A percentile compares a stretch with the other conserved stretches of the same genome.
Evolutionary conservation across 2,329 filamentous ascomycete species (phyloP).

Genomic region (Ceratocystis variospora): DNA sequence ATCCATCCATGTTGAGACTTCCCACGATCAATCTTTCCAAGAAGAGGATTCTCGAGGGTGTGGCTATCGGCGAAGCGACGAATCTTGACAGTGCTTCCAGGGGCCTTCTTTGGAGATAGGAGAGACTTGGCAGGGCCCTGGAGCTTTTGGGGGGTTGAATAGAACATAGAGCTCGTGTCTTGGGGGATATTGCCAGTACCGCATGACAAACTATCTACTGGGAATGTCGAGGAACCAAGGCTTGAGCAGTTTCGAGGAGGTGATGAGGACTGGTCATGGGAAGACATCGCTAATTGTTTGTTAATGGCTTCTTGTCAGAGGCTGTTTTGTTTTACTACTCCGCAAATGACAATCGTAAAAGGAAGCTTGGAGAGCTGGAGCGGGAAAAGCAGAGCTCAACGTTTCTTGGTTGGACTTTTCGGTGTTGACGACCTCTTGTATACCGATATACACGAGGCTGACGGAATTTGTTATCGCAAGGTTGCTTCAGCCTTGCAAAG

Average conservation of each 20-base stretch:
- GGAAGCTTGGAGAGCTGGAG: neutral
- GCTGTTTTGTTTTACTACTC: neutral
- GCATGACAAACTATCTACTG: neutral
- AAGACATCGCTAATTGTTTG: neutral
- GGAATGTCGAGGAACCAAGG: neutral
- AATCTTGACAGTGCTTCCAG: conserved; percentile 17
- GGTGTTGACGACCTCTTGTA: too few relatives aligned
- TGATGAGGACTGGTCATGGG: neutral
- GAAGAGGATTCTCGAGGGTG: conserved; percentile 18
- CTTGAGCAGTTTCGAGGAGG: neutral
- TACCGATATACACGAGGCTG: neutral
- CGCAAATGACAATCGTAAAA: neutral
- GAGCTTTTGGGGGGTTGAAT: conserved; percentile 7
- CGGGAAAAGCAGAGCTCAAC: too few relatives aligned
- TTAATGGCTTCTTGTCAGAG: neutral
- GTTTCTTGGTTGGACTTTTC: too few relatives aligned
- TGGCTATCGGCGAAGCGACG: conserved; percentile 16
- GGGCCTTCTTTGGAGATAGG: conserved; percentile 26
- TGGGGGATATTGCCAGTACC: neutral
- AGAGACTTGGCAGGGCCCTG: conserved; percentile 22
- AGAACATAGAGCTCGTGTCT: conserved; percentile 10
- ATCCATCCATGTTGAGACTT: conserved; percentile 15
- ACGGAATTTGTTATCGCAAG: neutral
- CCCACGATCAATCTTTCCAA: conserved; percentile 10
- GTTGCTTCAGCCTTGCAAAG: neutral